Conservation (phyloP, 768 basidiomycete species). For the Suillus sp. region DNA sequence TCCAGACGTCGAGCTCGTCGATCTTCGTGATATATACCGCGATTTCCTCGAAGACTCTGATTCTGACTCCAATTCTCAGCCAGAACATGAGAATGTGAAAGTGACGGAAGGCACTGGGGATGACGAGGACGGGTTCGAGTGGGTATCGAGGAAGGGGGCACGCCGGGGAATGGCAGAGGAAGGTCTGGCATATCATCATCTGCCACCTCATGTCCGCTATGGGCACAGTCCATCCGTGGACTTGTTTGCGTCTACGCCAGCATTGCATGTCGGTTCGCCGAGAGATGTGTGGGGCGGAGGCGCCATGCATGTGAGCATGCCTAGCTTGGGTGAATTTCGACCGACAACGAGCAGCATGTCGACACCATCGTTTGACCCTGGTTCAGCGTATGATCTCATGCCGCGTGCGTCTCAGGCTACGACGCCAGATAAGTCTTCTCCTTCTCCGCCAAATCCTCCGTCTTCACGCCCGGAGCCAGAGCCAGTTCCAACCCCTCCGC, state of each 20-base stretch:
- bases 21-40: constrained; percentile 90
- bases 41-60: constrained; percentile 86
- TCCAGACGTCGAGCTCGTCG: constrained; percentile 89
- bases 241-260: constrained; percentile 57
- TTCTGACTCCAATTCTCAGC: constrained; percentile 43
- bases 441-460: constrained; percentile 16
- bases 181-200: constrained; percentile 63
- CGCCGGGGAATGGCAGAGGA: constrained; percentile 53
- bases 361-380: constrained; percentile 25
- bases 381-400: constrained; percentile 18
- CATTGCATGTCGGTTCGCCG: constrained; percentile 41
- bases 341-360: constrained; percentile 17
- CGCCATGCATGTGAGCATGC: constrained; percentile 32
- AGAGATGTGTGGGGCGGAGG: constrained; percentile 47
- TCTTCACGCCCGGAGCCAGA: constrained; percentile 23
- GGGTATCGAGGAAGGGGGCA: constrained; percentile 70
- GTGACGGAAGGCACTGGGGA: constrained; percentile 57
- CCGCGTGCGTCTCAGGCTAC: constrained; percentile 20
- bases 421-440: constrained; percentile 21
- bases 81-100: constrained; percentile 42
- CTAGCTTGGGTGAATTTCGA: constrained; percentile 42
- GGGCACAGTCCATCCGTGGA: constrained; percentile 58
- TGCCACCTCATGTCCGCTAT: constrained; percentile 75
- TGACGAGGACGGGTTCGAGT: constrained; percentile 81
- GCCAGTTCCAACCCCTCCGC: constrained; percentile 28